phyloP scores from a whole-genome alignment of 768 basidiomycete genomes.

The Chlorophyllum brunneum region DNA sequence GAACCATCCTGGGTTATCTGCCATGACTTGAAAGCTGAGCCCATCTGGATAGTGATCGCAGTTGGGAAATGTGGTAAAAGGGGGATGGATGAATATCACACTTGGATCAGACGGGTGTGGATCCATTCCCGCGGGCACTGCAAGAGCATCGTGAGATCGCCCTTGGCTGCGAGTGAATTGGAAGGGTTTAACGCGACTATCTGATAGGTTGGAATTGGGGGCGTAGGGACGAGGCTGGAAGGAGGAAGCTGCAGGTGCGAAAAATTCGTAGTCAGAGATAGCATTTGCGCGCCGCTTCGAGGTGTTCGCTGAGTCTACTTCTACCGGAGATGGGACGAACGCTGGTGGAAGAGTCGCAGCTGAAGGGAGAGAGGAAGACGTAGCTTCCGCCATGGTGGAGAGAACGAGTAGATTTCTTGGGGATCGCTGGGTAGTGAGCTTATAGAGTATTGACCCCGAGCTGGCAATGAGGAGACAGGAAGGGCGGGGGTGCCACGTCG shows the following conservation, averaged over 20 bases:
- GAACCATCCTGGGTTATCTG: conserved; percentile 80
- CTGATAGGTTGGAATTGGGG: conserved; percentile 29
- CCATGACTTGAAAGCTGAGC: conserved; percentile 65
- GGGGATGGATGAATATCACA: conserved; percentile 70
- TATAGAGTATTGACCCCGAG: conserved; percentile 1
- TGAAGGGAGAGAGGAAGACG: conserved; percentile 11
- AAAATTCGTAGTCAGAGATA: conserved; percentile 52
- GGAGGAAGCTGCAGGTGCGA: conserved; percentile 58
- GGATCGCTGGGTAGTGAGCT: conserved; percentile 3
- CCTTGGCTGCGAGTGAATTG: conserved; percentile 27
- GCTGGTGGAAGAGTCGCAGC: conserved; percentile 22
- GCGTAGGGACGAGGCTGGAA: conserved; percentile 65
- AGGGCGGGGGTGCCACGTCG: conserved; percentile 11
- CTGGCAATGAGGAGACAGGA: conserved; percentile 5
- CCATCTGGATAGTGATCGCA: conserved; percentile 60
- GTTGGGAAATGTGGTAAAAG: conserved; percentile 65
- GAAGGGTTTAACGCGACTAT: conserved; percentile 21
- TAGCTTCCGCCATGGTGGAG: conserved; percentile 12
- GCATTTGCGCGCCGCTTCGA: conserved; percentile 48
- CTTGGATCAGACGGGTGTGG: conserved; percentile 63
- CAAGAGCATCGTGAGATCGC: conserved; percentile 37
- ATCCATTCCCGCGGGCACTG: conserved; percentile 56
- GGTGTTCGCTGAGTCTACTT: conserved; percentile 20
- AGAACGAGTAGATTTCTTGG: background rate
- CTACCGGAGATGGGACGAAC: conserved; percentile 20